Conservation (phyloP, 169 alveolate species). For the Eimeria brunetti region DNA sequence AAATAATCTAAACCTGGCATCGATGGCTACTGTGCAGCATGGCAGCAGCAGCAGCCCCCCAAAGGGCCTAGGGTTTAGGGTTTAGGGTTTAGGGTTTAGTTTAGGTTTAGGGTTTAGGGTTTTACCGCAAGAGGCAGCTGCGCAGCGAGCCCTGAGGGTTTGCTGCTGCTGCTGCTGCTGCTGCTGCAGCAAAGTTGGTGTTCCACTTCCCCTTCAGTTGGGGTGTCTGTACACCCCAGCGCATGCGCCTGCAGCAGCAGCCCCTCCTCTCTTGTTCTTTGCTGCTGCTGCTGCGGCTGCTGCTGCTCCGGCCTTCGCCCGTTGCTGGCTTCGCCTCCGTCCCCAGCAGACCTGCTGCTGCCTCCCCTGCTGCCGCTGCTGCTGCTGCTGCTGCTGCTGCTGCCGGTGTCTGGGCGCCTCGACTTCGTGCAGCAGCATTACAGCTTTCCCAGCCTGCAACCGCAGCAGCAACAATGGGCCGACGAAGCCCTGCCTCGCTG, state of each 20-base stretch:
- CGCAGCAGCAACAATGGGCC: neutral
- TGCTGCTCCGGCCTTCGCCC: neutral
- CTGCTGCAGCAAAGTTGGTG: too few species aligned
- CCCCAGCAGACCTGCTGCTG: too few species aligned
- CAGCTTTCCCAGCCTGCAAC: too few species aligned
- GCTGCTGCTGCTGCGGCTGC: neutral
- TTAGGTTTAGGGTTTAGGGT: too few species aligned
- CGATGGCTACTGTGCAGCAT: neutral
- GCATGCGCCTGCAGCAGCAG: neutral
- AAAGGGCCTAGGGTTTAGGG: slow-evolving; percentile 10
- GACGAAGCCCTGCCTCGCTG: neutral
- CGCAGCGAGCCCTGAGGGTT: neutral
- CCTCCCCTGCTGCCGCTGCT: neutral
- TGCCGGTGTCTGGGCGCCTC: neutral
- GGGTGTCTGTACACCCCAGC: neutral
- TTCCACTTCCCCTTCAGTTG: too few species aligned
- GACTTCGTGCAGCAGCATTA: neutral
- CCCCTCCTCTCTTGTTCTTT: neutral
- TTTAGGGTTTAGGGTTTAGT: slow-evolving; percentile 2
- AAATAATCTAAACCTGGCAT: neutral
- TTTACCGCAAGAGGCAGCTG: too few species aligned
- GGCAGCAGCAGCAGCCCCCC: neutral
- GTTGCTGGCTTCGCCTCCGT: neutral
- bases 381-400: neutral
- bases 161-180: neutral